Evolutionary conservation across 305 asterid genomes (phyloP).

Genomic region (Solanum chacoense): DNA sequence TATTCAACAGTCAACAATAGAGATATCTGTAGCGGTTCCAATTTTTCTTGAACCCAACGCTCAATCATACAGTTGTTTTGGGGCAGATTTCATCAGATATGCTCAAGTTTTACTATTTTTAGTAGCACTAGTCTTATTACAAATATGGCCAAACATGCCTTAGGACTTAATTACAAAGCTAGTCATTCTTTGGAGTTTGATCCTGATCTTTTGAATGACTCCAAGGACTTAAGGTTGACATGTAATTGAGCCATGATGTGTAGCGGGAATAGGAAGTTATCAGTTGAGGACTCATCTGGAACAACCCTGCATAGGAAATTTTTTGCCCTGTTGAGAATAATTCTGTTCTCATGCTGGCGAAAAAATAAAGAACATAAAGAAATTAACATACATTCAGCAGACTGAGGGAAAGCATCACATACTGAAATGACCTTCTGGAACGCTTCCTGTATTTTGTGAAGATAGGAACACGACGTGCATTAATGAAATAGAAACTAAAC

Average conservation of each 20-base stretch:
- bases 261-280: neutral
- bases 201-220: neutral
- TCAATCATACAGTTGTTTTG: neutral
- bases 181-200: neutral
- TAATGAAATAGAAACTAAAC: neutral
- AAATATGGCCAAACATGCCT: neutral
- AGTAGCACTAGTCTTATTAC: neutral
- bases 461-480: neutral
- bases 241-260: neutral
- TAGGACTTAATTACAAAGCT: neutral
- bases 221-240: neutral
- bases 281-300: constrained; percentile 37
- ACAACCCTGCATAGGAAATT: constrained; percentile 33
- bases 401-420: constrained; percentile 56
- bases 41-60: neutral
- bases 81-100: neutral
- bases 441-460: constrained; percentile 23
- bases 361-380: neutral
- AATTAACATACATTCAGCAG: constrained; percentile 44
- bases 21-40: neutral
- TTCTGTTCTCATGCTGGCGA: neutral
- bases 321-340: neutral
- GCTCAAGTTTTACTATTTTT: neutral
- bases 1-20: neutral
- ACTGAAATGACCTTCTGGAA: constrained; percentile 41